Conservation (phyloP, 202 grass and related monocot genomes). For the Setaria viridis region DNA sequence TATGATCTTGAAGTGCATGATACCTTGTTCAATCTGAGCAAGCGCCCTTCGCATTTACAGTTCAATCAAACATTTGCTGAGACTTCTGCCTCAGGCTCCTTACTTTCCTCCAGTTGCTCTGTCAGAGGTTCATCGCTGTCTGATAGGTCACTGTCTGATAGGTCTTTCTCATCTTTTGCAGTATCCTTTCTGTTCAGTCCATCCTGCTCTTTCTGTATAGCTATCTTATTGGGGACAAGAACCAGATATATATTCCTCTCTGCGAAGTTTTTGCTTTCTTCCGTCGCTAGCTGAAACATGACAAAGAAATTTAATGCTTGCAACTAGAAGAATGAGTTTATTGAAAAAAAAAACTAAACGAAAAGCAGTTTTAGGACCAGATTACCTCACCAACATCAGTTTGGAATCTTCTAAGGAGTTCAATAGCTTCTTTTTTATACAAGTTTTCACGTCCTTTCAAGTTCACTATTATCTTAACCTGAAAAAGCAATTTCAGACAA, state of each 20-base stretch:
- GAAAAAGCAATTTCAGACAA: slow-evolving; percentile 34
- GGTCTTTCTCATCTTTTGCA: slow-evolving; percentile 37
- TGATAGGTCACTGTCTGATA: slow-evolving; percentile 4
- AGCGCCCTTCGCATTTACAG: slow-evolving; percentile 25
- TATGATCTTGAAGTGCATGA: neutral
- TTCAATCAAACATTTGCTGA: slow-evolving; percentile 71
- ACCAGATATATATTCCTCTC: slow-evolving; percentile 86
- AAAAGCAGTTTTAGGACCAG: slow-evolving; percentile 8
- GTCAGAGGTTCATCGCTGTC: slow-evolving; percentile 24
- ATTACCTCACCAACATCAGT: slow-evolving; percentile 88
- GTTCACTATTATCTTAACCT: slow-evolving; percentile 94
- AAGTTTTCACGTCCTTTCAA: slow-evolving; percentile 89
- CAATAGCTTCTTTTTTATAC: slow-evolving; percentile 87
- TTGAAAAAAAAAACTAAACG: neutral
- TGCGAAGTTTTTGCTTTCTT: slow-evolving; percentile 78
- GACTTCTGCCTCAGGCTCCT: slow-evolving; percentile 60
- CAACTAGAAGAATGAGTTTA: neutral
- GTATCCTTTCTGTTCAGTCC: slow-evolving; percentile 67
- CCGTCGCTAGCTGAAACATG: slow-evolving; percentile 75
- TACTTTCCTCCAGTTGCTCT: slow-evolving; percentile 61
- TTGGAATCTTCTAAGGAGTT: slow-evolving; percentile 85
- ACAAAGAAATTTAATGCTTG: slow-evolving; percentile 13
- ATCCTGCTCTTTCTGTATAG: slow-evolving; percentile 84
- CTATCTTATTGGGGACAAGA: slow-evolving; percentile 88
- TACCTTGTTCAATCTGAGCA: slow-evolving; percentile 52